phyloP scores from a whole-genome alignment of 2,329 filamentous ascomycete genomes.

The Xylariaceae sp. region DNA sequence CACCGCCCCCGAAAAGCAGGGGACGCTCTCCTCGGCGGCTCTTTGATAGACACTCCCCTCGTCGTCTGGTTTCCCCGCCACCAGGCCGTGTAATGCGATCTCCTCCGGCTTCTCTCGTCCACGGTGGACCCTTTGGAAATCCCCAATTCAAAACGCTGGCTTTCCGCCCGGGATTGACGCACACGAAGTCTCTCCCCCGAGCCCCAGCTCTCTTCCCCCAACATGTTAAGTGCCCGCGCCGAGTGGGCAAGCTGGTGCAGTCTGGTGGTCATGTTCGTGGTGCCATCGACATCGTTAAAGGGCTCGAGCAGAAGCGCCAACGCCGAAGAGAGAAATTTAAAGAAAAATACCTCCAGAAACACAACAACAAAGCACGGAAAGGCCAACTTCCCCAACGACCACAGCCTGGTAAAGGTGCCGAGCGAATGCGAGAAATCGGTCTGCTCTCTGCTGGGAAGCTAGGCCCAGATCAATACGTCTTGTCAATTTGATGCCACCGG shows the following conservation, averaged over 20 bases:
- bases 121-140: slow-evolving; percentile 37
- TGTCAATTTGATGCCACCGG: slow-evolving; percentile 64
- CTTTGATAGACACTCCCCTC: slow-evolving; percentile 73
- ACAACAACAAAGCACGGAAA: slow-evolving; percentile 82
- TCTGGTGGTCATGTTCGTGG: slow-evolving; percentile 72
- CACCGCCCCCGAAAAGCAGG: slow-evolving; percentile 57
- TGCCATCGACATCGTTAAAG: slow-evolving; percentile 98
- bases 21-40: slow-evolving; percentile 63
- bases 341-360: slow-evolving; percentile 77
- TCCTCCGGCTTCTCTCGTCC: slow-evolving; percentile 44
- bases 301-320: slow-evolving; percentile 91
- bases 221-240: slow-evolving; percentile 50
- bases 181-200: slow-evolving; percentile 87
- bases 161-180: slow-evolving; percentile 69
- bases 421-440: slow-evolving; percentile 92
- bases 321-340: slow-evolving; percentile 87
- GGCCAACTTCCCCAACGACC: slow-evolving; percentile 68
- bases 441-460: slow-evolving; percentile 84
- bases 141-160: slow-evolving; percentile 53
- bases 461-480: slow-evolving; percentile 76
- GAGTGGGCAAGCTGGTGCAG: slow-evolving; percentile 39
- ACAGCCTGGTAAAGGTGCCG: slow-evolving; percentile 83
- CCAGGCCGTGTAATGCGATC: slow-evolving; percentile 52
- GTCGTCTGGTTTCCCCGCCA: slow-evolving; percentile 73
- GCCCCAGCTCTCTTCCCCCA: slow-evolving; percentile 73